Conservation (phyloP, 2,329 filamentous ascomycete genomes). For the Fusarium mexicanum region DNA sequence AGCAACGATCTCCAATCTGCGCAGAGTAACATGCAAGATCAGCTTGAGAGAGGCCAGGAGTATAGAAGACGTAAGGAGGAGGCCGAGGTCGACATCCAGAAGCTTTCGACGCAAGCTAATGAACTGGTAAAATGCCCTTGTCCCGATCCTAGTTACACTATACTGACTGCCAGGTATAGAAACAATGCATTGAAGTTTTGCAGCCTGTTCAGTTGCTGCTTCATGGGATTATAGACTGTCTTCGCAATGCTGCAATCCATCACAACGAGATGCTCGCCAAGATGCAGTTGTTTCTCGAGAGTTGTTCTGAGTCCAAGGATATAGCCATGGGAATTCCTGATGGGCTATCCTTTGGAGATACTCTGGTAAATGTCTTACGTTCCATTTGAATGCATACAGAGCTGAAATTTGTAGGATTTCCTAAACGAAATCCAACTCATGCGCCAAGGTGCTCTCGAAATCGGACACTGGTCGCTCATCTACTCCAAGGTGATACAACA, state of each 20-base stretch:
- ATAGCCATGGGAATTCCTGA: not conserved
- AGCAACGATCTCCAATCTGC: not conserved
- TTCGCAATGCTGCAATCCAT: not conserved
- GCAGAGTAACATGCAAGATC: not conserved
- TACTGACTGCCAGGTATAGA: not conserved
- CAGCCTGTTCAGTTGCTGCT: not conserved
- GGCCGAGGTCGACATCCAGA: not conserved
- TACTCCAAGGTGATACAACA: not conserved
- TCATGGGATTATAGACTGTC: not conserved
- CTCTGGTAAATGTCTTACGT: not conserved
- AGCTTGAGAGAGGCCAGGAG: not conserved
- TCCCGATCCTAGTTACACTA: rapidly evolving
- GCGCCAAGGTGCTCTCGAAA: not conserved
- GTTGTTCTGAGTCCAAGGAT: not conserved
- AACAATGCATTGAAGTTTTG: not conserved
- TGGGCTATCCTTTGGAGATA: not conserved
- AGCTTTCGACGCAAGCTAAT: not conserved
- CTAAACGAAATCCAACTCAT: not conserved
- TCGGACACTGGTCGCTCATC: not conserved
- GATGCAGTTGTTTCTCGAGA: not conserved
- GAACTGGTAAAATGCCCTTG: not conserved
- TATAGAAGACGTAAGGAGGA: not conserved
- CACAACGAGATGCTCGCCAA: not conserved
- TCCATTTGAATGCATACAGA: no score
- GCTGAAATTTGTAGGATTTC: not conserved